Base-by-base conservation (phyloP, 2,329 filamentous ascomycete genomes). In the Mollisiaceae sp. region DNA sequence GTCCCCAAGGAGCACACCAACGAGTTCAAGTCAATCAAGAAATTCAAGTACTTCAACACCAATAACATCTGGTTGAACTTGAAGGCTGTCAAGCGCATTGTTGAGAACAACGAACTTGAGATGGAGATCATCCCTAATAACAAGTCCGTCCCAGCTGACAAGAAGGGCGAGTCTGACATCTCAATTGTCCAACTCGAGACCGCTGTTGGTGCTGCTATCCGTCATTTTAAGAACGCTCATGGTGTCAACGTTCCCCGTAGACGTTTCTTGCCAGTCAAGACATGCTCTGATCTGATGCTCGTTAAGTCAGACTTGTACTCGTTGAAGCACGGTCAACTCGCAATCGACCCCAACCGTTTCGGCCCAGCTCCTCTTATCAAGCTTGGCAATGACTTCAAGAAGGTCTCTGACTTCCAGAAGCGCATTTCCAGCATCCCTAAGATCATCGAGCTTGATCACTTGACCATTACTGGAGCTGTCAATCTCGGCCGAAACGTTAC, bases 11-110 rank as follows among this genome's bases (percentile, higher is more conserved):
- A 99, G 86, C 95, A 99, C 83, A 92, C 95, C 80, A 98, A 99
- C 83, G 95, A 99, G 85, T 99, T 99, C 92, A 99, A 99, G 90
- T 97, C 94, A 58, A 99, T 99, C 87, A 99, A 99, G 91, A 99
- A 99, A 88, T 99, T 99, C 91, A 97, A 97, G 88, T 99, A 99
- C 89, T 99, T 99, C 91, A 99, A 99, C 89, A 99, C 95, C 82
- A 99, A 99, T 91, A 99, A 99, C 88, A 97, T 99, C 83, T 99
- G 95, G 95, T 91, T 99, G 86, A 97, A 97, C 84, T 87, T 97
- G 75, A 90, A 92, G 79, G 95, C 95, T 73, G 91, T 99, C 83
- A 98, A 98, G 91, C 94, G 95, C 67, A 93, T 99, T 62, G 95
- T 99, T 8, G 95, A 98, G 88, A 93, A 96, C 81, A 93, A 97